Conservation (phyloP, 768 basidiomycete species). For the Lactarius trivialis region DNA sequence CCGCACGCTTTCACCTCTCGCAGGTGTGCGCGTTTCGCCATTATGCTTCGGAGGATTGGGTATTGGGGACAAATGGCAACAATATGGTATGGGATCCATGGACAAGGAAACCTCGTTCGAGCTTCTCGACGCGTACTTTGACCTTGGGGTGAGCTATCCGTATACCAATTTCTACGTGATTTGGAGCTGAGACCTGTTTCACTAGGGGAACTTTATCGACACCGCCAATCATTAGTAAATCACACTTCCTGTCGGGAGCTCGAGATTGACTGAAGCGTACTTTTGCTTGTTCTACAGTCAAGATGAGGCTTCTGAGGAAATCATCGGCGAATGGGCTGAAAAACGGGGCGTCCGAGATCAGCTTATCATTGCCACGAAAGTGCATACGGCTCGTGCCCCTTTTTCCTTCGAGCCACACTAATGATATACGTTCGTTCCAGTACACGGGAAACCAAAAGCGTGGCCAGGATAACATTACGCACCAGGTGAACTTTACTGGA, state of each 20-base stretch:
- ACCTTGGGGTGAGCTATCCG: conserved; percentile 34
- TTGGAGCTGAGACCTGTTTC: not conserved
- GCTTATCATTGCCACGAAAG: conserved; percentile 31
- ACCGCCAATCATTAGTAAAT: conserved; percentile 38
- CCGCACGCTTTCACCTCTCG: conserved; percentile 31
- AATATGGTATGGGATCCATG: conserved; percentile 34
- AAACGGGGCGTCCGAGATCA: conserved; percentile 32
- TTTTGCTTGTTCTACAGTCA: conserved; percentile 18
- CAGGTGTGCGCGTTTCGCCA: conserved; percentile 35
- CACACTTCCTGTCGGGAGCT: conserved; percentile 23
- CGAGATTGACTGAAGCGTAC: not conserved
- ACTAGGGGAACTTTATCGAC: conserved; percentile 30
- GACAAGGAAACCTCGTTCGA: conserved; percentile 37
- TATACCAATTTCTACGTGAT: not conserved
- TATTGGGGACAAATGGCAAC: conserved; percentile 35
- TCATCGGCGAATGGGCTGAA: conserved; percentile 39
- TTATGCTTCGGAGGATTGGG: conserved; percentile 35
- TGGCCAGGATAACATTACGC: conserved; percentile 19
- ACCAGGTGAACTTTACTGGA: conserved; percentile 37
- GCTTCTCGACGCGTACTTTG: conserved; percentile 39
- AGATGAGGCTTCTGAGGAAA: conserved; percentile 29
- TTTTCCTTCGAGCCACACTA: not conserved
- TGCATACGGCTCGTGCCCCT: not conserved
- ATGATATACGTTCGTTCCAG: conserved; percentile 9
- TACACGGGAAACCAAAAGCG: conserved; percentile 27